Percentiles rank a stretch among this genome's conserved stretches.
Conservation (phyloP, 208 protist genomes). For the Acanthamoeba polyphaga region DNA sequence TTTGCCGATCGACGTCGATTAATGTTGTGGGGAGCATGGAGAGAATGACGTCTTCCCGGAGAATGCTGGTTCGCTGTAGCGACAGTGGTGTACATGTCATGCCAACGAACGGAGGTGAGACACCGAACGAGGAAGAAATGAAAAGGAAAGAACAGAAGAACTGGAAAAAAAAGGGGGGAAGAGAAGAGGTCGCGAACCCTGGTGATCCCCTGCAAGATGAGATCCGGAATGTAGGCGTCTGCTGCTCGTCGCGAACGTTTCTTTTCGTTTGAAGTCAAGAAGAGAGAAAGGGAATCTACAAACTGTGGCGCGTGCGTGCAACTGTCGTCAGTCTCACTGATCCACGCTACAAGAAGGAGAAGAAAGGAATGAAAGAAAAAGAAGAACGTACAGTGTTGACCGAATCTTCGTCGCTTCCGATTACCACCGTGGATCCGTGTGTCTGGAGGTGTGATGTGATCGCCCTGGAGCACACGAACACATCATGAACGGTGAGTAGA, state of each 20-base stretch:
- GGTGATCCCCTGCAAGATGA: slow-evolving; percentile 65
- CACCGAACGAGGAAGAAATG: neutral
- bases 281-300: slow-evolving; percentile 74
- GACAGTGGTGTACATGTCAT: neutral
- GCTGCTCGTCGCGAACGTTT: slow-evolving; percentile 3
- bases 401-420: slow-evolving; percentile 37
- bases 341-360: neutral
- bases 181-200: neutral
- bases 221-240: slow-evolving; percentile 50
- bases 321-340: neutral
- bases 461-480: neutral
- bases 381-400: slow-evolving; percentile 25
- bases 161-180: neutral
- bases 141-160: neutral
- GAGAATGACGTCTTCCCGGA: slow-evolving; percentile 66
- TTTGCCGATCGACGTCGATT: slow-evolving; percentile 66
- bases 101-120: too few species aligned
- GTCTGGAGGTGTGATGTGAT: slow-evolving; percentile 77
- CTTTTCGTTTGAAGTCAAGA: slow-evolving; percentile 58
- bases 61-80: too few species aligned
- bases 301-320: neutral
- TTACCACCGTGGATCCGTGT: slow-evolving; percentile 53
- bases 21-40: slow-evolving; percentile 68
- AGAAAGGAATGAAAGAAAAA: neutral
- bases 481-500: neutral